Evolutionary conservation across 176 grass and related monocot species (phyloP).

Genomic region (Cenchrus fungigraminus): DNA sequence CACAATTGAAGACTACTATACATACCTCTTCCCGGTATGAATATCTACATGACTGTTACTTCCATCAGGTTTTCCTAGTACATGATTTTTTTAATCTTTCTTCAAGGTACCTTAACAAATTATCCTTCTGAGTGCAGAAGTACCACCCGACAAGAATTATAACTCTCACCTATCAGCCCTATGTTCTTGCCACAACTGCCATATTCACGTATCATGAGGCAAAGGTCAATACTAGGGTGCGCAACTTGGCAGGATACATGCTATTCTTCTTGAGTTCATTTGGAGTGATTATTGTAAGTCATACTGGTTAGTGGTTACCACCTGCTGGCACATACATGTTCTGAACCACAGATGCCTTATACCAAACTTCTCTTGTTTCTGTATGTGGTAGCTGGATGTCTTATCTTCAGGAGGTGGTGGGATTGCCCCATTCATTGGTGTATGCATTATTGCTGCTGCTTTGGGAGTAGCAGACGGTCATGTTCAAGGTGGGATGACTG

Average conservation of each 20-base stretch:
- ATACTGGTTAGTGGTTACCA: not conserved
- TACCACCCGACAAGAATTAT: conserved; percentile 65
- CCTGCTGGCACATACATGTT: not conserved
- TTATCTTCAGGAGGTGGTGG: conserved; percentile 61
- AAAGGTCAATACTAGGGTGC: conserved; percentile 62
- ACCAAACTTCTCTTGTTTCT: not conserved
- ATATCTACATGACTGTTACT: not conserved
- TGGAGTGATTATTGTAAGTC: conserved; percentile 55
- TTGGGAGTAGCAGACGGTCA: conserved; percentile 66
- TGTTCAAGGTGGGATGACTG: conserved; percentile 74
- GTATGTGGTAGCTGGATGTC: conserved; percentile 53
- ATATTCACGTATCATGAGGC: conserved; percentile 68
- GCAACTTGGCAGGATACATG: conserved; percentile 63
- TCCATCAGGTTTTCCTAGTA: not conserved
- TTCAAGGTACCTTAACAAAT: not conserved
- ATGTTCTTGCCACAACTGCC: conserved; percentile 51
- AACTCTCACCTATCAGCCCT: conserved; percentile 77
- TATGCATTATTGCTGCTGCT: conserved; percentile 49
- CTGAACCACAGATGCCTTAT: not conserved
- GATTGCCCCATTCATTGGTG: conserved; percentile 53
- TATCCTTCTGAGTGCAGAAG: conserved; percentile 24
- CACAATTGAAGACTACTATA: conserved; percentile 77
- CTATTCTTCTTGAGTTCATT: conserved; percentile 73
- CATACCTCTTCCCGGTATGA: conserved; percentile 72
- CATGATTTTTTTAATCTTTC: not conserved